phyloP scores from a whole-genome alignment of 805 yeast genomes.

The Torulaspora maleeae region DNA sequence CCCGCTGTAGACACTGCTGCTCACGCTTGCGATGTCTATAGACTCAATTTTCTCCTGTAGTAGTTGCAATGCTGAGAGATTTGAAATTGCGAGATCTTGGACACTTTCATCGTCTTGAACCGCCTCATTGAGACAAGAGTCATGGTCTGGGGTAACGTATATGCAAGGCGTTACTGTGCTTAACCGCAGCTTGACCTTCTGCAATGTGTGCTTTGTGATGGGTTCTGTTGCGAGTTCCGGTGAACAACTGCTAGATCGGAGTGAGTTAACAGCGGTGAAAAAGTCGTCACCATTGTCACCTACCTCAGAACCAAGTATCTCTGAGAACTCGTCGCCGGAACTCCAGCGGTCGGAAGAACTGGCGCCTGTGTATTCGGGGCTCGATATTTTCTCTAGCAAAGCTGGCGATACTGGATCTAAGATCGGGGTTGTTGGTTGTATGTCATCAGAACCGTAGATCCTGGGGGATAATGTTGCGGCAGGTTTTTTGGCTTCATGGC shows the following conservation, averaged over 20 bases:
- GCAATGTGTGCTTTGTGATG: not conserved
- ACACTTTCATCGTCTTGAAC: not conserved
- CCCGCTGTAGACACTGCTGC: slow-evolving; percentile 9
- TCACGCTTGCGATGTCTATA: slow-evolving; percentile 6
- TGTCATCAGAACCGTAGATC: not conserved
- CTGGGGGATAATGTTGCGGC: not conserved
- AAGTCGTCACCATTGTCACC: slow-evolving; percentile 11
- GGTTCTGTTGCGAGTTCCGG: not conserved
- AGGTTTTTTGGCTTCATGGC: not conserved
- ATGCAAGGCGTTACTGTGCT: slow-evolving; percentile 3
- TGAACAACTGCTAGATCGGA: slow-evolving; percentile 5
- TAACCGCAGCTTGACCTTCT: slow-evolving; percentile 2
- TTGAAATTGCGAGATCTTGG: slow-evolving; percentile 2
- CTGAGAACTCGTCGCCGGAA: slow-evolving; percentile 28
- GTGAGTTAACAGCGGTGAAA: slow-evolving; percentile 8
- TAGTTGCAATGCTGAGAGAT: slow-evolving; percentile 3
- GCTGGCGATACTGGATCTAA: slow-evolving; percentile 10
- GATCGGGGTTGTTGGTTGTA: slow-evolving; percentile 1
- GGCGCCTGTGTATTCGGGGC: slow-evolving; percentile 24
- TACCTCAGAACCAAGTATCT: slow-evolving; percentile 10
- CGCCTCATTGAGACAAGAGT: slow-evolving; percentile 5
- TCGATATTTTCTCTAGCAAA: slow-evolving; percentile 19
- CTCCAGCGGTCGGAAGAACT: slow-evolving; percentile 23
- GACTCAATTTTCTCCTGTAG: slow-evolving; percentile 19
- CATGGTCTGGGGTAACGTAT: slow-evolving; percentile 8